A percentile compares a stretch with the other conserved stretches of the same genome.
phyloP scores from a whole-genome alignment of 371 early-diverging fungal species.

The Mortierella sp. region DNA sequence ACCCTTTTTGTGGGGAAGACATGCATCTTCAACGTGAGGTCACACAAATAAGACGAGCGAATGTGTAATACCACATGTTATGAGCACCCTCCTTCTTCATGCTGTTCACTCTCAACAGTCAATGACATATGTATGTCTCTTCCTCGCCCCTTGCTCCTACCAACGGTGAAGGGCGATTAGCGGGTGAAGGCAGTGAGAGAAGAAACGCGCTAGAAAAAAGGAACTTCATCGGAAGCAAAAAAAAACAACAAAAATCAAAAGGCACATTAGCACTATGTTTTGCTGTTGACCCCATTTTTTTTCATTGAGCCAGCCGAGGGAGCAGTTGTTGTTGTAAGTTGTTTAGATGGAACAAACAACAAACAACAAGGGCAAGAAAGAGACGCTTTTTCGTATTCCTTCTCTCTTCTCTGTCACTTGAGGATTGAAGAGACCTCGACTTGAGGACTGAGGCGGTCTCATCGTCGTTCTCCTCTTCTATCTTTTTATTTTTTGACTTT shows the following conservation, averaged over 20 bases:
- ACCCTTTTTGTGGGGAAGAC: neutral
- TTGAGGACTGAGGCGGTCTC: too few species aligned
- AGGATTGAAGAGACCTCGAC: too few species aligned
- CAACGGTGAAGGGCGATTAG: neutral
- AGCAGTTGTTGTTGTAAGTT: neutral
- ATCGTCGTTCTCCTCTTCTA: too few species aligned
- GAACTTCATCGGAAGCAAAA: neutral
- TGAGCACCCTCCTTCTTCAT: neutral
- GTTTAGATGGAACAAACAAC: neutral
- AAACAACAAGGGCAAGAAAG: neutral
- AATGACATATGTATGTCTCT: neutral
- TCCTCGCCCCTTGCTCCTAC: neutral
- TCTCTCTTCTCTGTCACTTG: neutral
- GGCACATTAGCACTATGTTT: neutral
- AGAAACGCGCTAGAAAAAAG: neutral
- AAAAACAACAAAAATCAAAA: neutral
- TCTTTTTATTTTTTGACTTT: neutral
- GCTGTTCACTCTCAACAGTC: neutral
- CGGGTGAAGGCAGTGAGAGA: neutral
- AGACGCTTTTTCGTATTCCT: neutral
- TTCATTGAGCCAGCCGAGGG: constrained; percentile 1
- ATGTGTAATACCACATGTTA: neutral
- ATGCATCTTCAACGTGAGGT: neutral
- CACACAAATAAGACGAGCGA: neutral
- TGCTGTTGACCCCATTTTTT: neutral